Base-by-base conservation (phyloP, 2,329 filamentous ascomycete species). In the Cladophialophora carrionii region DNA sequence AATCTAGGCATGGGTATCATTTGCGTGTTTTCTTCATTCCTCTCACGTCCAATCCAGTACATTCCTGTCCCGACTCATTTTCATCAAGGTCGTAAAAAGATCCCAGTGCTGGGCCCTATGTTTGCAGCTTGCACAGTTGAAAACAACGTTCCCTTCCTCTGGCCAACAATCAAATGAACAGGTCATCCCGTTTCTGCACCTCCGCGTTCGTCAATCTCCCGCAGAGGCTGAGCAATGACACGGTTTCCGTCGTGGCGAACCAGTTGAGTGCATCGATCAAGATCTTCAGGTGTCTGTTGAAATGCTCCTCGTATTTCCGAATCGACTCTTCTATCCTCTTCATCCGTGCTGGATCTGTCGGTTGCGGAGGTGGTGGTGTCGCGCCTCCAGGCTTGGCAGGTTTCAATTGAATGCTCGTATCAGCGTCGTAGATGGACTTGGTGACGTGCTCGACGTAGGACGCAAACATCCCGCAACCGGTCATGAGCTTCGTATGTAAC, bases 401-500 rank as follows among this genome's bases (percentile, higher is more conserved):
- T 46, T 66, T 56, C 4, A 61, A 63, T 53, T 71, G 64, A 49
- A 66, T 64, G 60, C 59, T 73, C 57, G 91, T 89, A 74, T 98
- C 93, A 20, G 90, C 87, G 70, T 90, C 90, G 72, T 92, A 87
- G 64, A 99, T 86, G 74, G 94, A 92, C 68, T 91, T 88, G 10
- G 91, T 90, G 48, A 98, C 85, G 75, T 90, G 93, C 69, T 90
- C 88, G 32, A 92, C 96, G 80, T 96, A 97, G 63, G 89, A 88
- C 57, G 93, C 92, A 77, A 97, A 99, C 81, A 96, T 89, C 66
- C 90, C 93, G 81, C 95, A 98, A 46, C 94, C 96, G 71, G 92
- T 91, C 87, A 96, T 95, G 56, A 99, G 86, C 76, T 98, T 98
- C 64, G 93, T 95, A 80, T 98, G 94, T 74, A 99, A 96, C 78